Evolutionary conservation across 2,329 filamentous ascomycete species (phyloP).

Genomic region (Fusarium circinatum): DNA sequence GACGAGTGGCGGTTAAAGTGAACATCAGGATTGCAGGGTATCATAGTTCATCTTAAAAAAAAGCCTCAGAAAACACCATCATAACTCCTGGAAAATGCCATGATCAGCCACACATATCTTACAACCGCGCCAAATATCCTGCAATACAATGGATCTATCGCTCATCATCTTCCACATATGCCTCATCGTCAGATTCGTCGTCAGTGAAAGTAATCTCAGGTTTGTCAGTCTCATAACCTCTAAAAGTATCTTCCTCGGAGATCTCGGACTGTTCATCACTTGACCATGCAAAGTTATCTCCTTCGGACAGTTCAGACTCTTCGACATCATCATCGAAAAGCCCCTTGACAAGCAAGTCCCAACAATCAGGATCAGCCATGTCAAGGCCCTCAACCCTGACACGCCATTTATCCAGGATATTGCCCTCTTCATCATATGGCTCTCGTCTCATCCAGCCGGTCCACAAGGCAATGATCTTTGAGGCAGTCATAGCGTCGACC

Average conservation of each 20-base stretch:
- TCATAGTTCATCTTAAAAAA: background rate
- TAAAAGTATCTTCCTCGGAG: conserved; percentile 4
- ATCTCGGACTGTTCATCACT: conserved; percentile 5
- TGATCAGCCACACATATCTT: background rate
- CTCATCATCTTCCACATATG: background rate
- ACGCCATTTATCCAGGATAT: conserved; percentile 39
- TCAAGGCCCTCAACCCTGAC: conserved; percentile 37
- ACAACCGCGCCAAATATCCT: conserved; percentile 1
- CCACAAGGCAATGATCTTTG: conserved; percentile 41
- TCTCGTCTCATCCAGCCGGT: conserved; percentile 39
- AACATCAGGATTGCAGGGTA: conserved; percentile 17
- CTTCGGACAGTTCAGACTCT: conserved; percentile 23
- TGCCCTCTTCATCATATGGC: conserved; percentile 44
- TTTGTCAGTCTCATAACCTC: background rate
- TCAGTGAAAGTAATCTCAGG: background rate
- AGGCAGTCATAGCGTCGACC: conserved; percentile 24
- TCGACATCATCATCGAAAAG: conserved; percentile 29
- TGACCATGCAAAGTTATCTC: conserved; percentile 16
- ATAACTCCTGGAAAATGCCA: background rate
- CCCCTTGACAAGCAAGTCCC: conserved; percentile 35
- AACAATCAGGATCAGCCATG: conserved; percentile 41
- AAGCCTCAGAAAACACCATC: background rate
- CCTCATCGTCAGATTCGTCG: conserved; percentile 1
- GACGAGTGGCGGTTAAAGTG: background rate
- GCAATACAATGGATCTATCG: background rate